A percentile compares a stretch with the other conserved stretches of the same genome.
Conservation (phyloP, 345 rosid species). For the Aquilaria sinensis region DNA sequence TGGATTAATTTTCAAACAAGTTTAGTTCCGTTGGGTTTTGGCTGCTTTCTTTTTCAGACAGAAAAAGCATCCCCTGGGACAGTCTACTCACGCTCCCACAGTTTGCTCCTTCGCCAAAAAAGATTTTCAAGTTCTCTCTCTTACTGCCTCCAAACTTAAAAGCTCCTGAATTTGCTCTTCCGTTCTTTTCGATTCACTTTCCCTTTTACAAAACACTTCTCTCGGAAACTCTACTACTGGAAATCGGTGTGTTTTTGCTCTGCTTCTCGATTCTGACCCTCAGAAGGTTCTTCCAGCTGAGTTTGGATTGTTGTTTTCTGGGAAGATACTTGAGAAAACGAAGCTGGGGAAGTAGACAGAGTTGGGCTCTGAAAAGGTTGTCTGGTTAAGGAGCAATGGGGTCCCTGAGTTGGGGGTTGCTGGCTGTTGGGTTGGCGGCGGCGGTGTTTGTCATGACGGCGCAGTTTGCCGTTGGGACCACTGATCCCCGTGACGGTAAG, state of each 20-base stretch:
- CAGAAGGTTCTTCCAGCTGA: not conserved
- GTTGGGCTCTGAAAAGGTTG: not conserved
- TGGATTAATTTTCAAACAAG: too few relatives aligned
- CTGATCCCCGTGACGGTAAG: conserved; percentile 68
- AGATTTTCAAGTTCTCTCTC: too few relatives aligned
- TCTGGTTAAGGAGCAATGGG: conserved; percentile 25
- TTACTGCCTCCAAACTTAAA: not conserved
- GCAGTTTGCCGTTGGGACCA: conserved; percentile 37
- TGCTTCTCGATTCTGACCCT: not conserved
- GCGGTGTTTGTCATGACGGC: conserved; percentile 29
- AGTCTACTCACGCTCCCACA: too few relatives aligned
- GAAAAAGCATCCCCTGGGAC: too few relatives aligned
- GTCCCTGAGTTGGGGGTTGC: conserved; percentile 23
- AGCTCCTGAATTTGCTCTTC: not conserved
- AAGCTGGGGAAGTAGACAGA: not conserved
- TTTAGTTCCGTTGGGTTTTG: too few relatives aligned
- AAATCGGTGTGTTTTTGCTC: not conserved
- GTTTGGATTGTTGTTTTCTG: conserved; percentile 1
- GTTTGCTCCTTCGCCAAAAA: too few relatives aligned
- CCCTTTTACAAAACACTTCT: not conserved
- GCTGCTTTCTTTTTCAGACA: too few relatives aligned
- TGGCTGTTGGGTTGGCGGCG: conserved; percentile 24
- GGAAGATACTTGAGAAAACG: not conserved
- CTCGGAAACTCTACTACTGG: not conserved
- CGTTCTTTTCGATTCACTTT: conserved; percentile 7